Evolutionary conservation across 805 yeast genomes (phyloP), one percentile per base, ranked within the genome.

Genomic region (Isabelozyma heimii): DNA sequence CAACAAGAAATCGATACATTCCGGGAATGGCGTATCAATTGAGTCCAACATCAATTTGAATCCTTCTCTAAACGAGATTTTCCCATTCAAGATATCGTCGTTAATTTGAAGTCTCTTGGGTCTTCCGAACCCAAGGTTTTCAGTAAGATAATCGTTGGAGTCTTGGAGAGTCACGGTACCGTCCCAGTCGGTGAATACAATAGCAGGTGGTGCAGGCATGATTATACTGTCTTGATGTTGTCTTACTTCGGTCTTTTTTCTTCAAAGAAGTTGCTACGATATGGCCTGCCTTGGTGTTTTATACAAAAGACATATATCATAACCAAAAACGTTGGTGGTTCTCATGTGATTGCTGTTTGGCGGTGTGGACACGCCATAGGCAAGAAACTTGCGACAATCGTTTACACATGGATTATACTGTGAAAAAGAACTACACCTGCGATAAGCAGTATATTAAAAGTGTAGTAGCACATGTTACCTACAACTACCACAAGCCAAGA

Each of bases 111-210:
- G 69, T 57, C 99, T 81, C 53, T 77, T 76, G 26, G 76, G 82
- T 44, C 73, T 70, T 3, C 98, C 98, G 66, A 90, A 87, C 3
- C 99, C 99, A 17, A 87, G 73, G 58, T 81, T 82, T 65, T 94
- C 98, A 8, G 97, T 91, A 53, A 94, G 73, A 65, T 77, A 87
- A 67, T 94, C 98, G 66, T 94, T 94, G 51, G 97, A 88, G 67
- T 94, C 99, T 66, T 92, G 96, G 51, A 88, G 73, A 10, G 99
- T 94, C 54, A 94, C 94, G 2, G 99, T 94, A 27, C 99, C 99
- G 66, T 94, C 99, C 83, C 95, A 94, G 67, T 94, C 99, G 40
- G 97, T 88, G 75, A 94, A 94, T 40, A 94, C 87, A 60, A 94
- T 90, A 43, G 96, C 92, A 44, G 69, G 70, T 26, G 68, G 65